Evolutionary conservation across 352 stramenopile species (phyloP).

Genomic region (Globisporangium barbulae): DNA sequence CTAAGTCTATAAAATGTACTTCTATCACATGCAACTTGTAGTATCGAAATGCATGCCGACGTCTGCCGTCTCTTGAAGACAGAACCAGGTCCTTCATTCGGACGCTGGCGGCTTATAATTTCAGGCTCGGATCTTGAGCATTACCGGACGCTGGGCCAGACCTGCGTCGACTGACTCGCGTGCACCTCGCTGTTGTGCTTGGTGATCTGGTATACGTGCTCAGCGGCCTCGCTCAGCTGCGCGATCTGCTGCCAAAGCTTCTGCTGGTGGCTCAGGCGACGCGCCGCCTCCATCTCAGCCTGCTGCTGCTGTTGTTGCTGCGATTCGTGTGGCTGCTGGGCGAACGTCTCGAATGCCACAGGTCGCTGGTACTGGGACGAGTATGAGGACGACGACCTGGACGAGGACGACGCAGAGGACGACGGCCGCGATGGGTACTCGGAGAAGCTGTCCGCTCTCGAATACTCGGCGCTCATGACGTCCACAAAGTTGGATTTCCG

Average conservation of each 20-base stretch:
- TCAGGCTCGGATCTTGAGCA: not conserved
- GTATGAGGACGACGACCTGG: not conserved
- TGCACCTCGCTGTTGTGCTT: slow-evolving; percentile 27
- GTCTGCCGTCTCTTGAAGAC: not conserved
- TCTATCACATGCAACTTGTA: not conserved
- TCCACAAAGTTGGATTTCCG: slow-evolving; percentile 3
- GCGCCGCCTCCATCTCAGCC: not conserved
- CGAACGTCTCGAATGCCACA: not conserved
- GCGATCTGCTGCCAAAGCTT: slow-evolving; percentile 33
- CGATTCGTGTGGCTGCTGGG: not conserved
- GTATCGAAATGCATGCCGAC: not conserved
- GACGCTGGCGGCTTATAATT: slow-evolving; percentile 8
- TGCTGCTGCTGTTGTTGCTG: not conserved
- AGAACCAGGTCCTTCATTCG: not conserved
- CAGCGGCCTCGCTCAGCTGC: slow-evolving; percentile 36
- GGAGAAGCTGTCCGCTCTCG: not conserved
- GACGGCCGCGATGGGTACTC: not conserved
- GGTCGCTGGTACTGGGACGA: not conserved
- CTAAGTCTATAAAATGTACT: not conserved
- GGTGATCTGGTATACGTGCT: slow-evolving; percentile 43
- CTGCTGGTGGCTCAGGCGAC: slow-evolving; percentile 8
- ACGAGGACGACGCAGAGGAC: not conserved
- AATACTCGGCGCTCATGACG: slow-evolving; percentile 1
- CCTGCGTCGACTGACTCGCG: slow-evolving; percentile 6
- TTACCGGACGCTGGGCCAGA: slow-evolving; percentile 15